phyloP scores from a whole-genome alignment of 345 rosid species.

The Camelina laxa region DNA sequence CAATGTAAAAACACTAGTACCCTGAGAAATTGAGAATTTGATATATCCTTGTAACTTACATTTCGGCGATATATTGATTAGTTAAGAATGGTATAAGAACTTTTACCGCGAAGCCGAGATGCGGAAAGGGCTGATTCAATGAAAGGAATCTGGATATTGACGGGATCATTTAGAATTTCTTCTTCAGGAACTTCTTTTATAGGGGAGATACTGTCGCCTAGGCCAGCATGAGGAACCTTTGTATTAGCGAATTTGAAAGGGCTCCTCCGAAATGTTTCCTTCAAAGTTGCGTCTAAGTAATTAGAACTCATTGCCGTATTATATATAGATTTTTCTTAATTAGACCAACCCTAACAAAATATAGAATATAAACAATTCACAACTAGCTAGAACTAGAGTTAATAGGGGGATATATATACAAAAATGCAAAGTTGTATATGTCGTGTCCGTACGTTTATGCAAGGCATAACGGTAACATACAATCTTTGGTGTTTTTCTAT shows the following conservation, averaged over 20 bases:
- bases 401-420: not conserved
- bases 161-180: constrained; percentile 8
- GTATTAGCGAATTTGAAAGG: constrained; percentile 39
- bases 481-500: constrained; percentile 10
- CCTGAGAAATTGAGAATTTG: not conserved
- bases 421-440: not conserved
- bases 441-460: constrained; percentile 10
- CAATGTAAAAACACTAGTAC: not conserved
- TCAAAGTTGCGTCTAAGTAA: constrained; percentile 16
- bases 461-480: constrained; percentile 30
- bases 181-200: constrained; percentile 30
- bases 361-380: not conserved
- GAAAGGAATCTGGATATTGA: constrained; percentile 24
- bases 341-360: constrained; percentile 4
- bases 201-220: constrained; percentile 24
- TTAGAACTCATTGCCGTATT: constrained; percentile 27
- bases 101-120: constrained; percentile 27
- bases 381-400: not conserved
- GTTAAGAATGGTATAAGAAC: not conserved
- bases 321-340: not conserved
- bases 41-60: too few relatives aligned
- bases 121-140: constrained; percentile 19
- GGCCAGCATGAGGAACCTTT: constrained; percentile 33
- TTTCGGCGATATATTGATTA: not conserved
- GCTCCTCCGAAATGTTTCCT: constrained; percentile 35